Evolutionary conservation across 495 filamentous ascomycete species (phyloP), one percentile per base, ranked within the genome.

Genomic region (Aspergillus haitiensis): DNA sequence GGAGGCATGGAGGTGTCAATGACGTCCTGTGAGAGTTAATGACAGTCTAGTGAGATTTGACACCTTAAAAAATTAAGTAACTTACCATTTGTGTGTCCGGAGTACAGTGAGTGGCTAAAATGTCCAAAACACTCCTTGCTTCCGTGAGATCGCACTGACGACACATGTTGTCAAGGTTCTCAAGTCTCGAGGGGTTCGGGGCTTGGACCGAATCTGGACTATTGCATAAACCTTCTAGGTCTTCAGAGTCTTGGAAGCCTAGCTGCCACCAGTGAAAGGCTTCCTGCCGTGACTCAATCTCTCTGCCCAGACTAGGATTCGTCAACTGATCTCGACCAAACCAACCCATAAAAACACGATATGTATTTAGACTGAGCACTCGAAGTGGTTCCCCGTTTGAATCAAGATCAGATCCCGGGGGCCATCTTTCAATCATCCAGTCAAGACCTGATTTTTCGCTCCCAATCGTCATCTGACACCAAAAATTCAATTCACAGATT

Each of bases 381-480:
- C 92, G 84, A 12, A 92, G 77, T 10, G 73, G 79, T 45, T 88
- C 75, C 3, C 86, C 86, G 48, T 87, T 68, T 15, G 81, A 74
- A 63, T 93, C 87, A 4, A 88, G 64, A 66, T 93, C 90, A 5
- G 75, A 68, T 0, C 88, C 87, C 21, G 76, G 82, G 13, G 91
- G 88, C 84, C 85, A 93, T 40, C 81, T 53, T 80, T 86, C 72
- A 84, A 89, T 62, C 57, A 94, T 88, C 95, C 95, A 99, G 53
- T 94, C 91, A 27, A 96, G 79, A 2, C 93, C 93, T 2, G 90
- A 88, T 68, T 89, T 90, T 12, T 84, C 79, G 65, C 95, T 93
- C n/a, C 95, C 95, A 31, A 98, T 84, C 0, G 85, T 92, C 72
- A 98, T 92, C 72, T 97, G 94, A 66, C 95, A 98, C 92, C 92